Conservation (phyloP, 345 rosid genomes). For the Lepidium sativum region DNA sequence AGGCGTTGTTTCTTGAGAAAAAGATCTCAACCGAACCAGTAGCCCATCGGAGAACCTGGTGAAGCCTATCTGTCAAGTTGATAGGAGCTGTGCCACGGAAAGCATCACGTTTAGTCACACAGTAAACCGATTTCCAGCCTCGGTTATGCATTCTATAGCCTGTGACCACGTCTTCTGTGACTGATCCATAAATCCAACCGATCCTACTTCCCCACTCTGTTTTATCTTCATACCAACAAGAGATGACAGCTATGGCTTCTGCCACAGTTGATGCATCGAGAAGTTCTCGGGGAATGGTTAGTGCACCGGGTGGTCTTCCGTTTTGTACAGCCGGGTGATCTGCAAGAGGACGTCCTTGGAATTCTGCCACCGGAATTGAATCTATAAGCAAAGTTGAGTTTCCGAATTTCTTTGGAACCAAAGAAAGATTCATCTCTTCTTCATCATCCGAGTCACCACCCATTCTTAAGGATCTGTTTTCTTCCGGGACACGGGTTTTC, state of each 20-base stretch:
- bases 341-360: slow-evolving; percentile 96
- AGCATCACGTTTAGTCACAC: slow-evolving; percentile 94
- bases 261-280: slow-evolving; percentile 97
- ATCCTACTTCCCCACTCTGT: slow-evolving; percentile 93
- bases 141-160: slow-evolving; percentile 98
- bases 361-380: slow-evolving; percentile 90
- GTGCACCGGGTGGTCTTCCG: slow-evolving; percentile 94
- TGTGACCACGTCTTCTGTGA: slow-evolving; percentile 96
- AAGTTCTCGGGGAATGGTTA: slow-evolving; percentile 82
- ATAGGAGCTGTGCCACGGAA: slow-evolving; percentile 98
- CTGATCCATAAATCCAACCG: slow-evolving; percentile 98
- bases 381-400: slow-evolving; percentile 81
- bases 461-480: slow-evolving; percentile 80
- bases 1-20: slow-evolving; percentile 90
- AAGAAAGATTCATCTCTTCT: slow-evolving; percentile 80
- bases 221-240: slow-evolving; percentile 99
- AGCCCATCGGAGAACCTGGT: slow-evolving; percentile 97
- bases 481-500: slow-evolving; percentile 55
- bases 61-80: slow-evolving; percentile 93
- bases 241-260: slow-evolving; percentile 93
- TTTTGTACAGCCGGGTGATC: slow-evolving; percentile 96
- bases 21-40: slow-evolving; percentile 98
- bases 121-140: slow-evolving; percentile 97
- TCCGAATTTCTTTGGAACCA: slow-evolving; percentile 76
- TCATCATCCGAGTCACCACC: slow-evolving; percentile 91